These are phyloP conservation scores for Piloderma croceum DNA, from an alignment of 768 basidiomycete species.

Conservation along the genomic window DNA sequence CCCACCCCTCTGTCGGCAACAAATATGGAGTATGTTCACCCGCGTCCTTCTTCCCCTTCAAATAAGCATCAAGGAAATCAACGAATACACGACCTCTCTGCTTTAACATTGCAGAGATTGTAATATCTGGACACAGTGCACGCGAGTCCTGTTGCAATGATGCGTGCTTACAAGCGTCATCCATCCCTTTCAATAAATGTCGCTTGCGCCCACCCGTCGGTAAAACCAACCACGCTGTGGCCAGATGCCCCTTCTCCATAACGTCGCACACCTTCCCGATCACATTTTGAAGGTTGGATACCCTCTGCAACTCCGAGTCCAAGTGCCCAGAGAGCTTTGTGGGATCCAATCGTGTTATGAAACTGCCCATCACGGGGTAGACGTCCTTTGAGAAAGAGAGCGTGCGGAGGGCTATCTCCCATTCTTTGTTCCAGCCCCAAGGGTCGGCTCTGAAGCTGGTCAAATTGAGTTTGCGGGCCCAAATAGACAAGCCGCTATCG, in stretches of 20 bases:
- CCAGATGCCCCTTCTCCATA: slow-evolving; percentile 5
- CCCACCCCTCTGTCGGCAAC: slow-evolving; percentile 17
- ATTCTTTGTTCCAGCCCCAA: slow-evolving; percentile 16
- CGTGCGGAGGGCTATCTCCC: slow-evolving; percentile 12
- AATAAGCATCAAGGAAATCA: too few species aligned
- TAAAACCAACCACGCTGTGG: slow-evolving; percentile 15
- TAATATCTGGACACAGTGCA: slow-evolving; percentile 17
- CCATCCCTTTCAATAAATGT: slow-evolving; percentile 12
- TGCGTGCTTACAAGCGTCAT: slow-evolving; percentile 4
- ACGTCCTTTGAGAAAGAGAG: slow-evolving; percentile 10
- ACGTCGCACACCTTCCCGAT: slow-evolving; percentile 2
- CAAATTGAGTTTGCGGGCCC: too few species aligned
- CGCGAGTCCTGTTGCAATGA: slow-evolving; percentile 8
- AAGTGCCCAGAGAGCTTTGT: background rate
- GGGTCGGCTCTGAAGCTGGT: slow-evolving; percentile 10
- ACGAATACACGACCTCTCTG: slow-evolving; percentile 6
- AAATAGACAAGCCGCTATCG: too few species aligned
- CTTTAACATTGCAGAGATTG: slow-evolving; percentile 7
- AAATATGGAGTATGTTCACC: slow-evolving; percentile 5
- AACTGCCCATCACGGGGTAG: slow-evolving; percentile 2
- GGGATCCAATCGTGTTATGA: background rate
- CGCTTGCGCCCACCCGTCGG: slow-evolving; percentile 7
- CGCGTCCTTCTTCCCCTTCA: slow-evolving; percentile 2
- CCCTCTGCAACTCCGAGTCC: too few species aligned
- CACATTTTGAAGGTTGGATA: too few species aligned